Evolutionary conservation across 352 stramenopile species (phyloP), one percentile per base, ranked within the genome.

Genomic region (Bremia lactucae): DNA sequence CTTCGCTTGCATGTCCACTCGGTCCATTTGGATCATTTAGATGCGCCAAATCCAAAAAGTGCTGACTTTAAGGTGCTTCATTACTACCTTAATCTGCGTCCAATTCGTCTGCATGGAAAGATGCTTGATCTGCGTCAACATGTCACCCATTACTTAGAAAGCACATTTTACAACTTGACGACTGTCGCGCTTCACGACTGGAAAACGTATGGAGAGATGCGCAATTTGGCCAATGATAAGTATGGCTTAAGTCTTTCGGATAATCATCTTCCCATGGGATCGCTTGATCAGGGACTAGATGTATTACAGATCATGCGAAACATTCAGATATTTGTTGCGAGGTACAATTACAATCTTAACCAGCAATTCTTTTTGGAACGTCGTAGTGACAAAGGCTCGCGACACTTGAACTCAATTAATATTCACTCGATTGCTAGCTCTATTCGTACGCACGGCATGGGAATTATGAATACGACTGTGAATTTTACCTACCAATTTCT

Each of bases 401-500:
- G 92, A 20, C 85, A 96, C 54, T 42, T 98, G 31, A 92, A 94
- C 55, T 96, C 85, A 29, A 91, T 98, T 31, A 95, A 89, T 52
- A 94, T 97, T 31, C 79, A 96, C 45, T 91, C 68, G 36, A 88
- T 97, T 41, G 67, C 80, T 11, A 87, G 75, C 39, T 95, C 81
- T 3, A 87, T 98, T 31, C 76, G 81, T 15, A 95, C 94, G n/a
- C 93, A 98, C 49, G 93, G 93, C 42, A 91, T 97, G 68, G 93
- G 93, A 24, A 95, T 98, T 52, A 78, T 97, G 59, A 96, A 95
- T 60, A 97, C 86, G 9, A 93, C 89, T 1, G 88, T 98, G 16
- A 97, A 97, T 65, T 96, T 96, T 43, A 96, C 87, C 45, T 97
- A 97, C 55, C 86, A 96, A 60, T 95, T 96, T 47, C 64, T 98